Evolutionary conservation across 140 eudicot species (phyloP).

Genomic region (Bidens hawaiensis): DNA sequence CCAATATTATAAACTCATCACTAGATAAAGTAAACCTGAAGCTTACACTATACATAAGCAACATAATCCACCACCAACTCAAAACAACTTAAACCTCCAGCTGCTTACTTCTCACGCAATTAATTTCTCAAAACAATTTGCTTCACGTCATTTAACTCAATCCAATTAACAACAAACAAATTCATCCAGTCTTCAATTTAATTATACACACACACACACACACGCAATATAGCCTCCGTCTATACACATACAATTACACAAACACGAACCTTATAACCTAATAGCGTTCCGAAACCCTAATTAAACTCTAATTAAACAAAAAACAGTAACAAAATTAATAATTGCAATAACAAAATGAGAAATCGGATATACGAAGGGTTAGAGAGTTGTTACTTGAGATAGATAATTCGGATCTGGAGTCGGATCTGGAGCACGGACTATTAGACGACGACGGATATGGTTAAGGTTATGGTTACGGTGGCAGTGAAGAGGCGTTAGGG

Average conservation of each 20-base stretch:
- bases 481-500: conserved; percentile 10
- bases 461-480: neutral
- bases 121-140: neutral
- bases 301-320: neutral
- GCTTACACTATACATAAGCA: conserved; percentile 1
- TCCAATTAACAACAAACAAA: neutral
- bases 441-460: neutral
- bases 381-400: neutral
- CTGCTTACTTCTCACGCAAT: conserved; percentile 4
- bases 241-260: neutral
- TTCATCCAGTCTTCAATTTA: conserved; percentile 3
- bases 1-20: neutral
- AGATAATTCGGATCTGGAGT: conserved; percentile 9
- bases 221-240: conserved; percentile 5
- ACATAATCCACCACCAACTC: conserved; percentile 5
- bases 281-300: conserved; percentile 11
- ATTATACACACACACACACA: too few relatives aligned
- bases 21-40: neutral
- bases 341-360: neutral
- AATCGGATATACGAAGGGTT: conserved; percentile 6
- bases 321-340: neutral
- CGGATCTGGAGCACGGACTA: too few relatives aligned
- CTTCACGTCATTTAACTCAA: neutral
- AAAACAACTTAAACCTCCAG: neutral
- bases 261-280: conserved; percentile 6